phyloP scores from a whole-genome alignment of 305 asterid species.

The Plantago rigida region DNA sequence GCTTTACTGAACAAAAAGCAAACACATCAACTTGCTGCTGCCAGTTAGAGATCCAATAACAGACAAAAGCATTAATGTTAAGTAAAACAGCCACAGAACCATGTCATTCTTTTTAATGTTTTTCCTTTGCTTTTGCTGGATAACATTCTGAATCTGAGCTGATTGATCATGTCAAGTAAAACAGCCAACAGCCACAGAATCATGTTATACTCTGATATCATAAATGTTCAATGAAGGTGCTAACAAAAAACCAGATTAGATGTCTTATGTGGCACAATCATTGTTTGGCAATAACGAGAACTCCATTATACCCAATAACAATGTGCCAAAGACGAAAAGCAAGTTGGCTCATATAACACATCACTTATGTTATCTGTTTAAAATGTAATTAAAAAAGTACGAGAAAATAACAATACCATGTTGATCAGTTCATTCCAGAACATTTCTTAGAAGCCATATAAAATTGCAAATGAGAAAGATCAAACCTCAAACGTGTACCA shows the following conservation, averaged over 20 bases:
- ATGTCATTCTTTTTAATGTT: too few relatives aligned
- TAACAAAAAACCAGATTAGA: too few relatives aligned
- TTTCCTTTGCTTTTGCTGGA: too few relatives aligned
- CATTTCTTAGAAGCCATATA: background rate
- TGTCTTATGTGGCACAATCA: background rate
- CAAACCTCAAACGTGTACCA: background rate
- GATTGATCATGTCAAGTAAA: too few relatives aligned
- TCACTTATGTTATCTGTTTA: background rate
- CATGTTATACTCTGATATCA: too few relatives aligned
- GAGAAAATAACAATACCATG: background rate
- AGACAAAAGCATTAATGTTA: too few relatives aligned
- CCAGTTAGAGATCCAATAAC: background rate
- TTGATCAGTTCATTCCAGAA: background rate
- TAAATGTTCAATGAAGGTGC: too few relatives aligned
- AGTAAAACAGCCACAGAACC: too few relatives aligned
- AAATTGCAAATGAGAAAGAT: background rate
- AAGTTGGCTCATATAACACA: background rate
- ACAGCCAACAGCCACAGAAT: too few relatives aligned
- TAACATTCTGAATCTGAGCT: too few relatives aligned
- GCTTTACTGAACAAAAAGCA: slow-evolving; percentile 26
- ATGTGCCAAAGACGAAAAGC: background rate
- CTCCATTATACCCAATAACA: background rate
- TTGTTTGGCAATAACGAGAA: background rate
- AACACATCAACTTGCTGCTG: slow-evolving; percentile 5
- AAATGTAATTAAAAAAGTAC: background rate